Percentiles rank a stretch among this genome's conserved stretches.
Conservation (phyloP, 2,329 filamentous ascomycete genomes). For the Diplodia mutila region DNA sequence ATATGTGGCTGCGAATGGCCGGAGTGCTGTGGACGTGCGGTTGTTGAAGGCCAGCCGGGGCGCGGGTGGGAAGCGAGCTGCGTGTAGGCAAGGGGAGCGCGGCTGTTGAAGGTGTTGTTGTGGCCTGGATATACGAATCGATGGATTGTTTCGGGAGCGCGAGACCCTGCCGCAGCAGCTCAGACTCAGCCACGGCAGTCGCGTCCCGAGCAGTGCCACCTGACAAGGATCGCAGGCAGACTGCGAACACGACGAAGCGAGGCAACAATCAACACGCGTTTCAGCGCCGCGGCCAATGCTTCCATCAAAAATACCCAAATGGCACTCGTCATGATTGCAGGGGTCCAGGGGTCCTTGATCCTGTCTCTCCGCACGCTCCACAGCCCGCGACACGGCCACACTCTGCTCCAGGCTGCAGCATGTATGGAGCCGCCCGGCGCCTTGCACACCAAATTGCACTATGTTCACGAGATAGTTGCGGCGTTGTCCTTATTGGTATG, state of each 20-base stretch:
- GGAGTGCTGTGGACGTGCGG: background rate
- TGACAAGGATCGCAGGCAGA: slow-evolving; percentile 16
- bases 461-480: slow-evolving; percentile 9
- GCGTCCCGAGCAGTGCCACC: slow-evolving; percentile 24
- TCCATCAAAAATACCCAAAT: slow-evolving; percentile 1
- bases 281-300: slow-evolving; percentile 10
- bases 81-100: background rate
- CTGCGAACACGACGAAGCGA: slow-evolving; percentile 12
- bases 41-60: background rate
- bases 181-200: slow-evolving; percentile 24
- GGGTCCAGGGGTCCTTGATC: background rate
- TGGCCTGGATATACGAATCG: slow-evolving; percentile 25
- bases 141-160: slow-evolving; percentile 25
- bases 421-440: background rate
- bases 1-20: background rate
- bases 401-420: slow-evolving; percentile 16
- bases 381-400: slow-evolving; percentile 1
- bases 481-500: slow-evolving; percentile 2
- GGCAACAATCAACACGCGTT: slow-evolving; percentile 16
- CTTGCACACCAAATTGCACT: slow-evolving; percentile 7
- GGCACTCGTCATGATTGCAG: background rate
- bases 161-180: slow-evolving; percentile 23
- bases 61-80: background rate
- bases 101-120: slow-evolving; percentile 21
- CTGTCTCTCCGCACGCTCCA: slow-evolving; percentile 13